Evolutionary conservation across 495 filamentous ascomycete genomes (phyloP), one percentile per base, ranked within the genome.

Genomic region (Aspergillus nidulans): DNA sequence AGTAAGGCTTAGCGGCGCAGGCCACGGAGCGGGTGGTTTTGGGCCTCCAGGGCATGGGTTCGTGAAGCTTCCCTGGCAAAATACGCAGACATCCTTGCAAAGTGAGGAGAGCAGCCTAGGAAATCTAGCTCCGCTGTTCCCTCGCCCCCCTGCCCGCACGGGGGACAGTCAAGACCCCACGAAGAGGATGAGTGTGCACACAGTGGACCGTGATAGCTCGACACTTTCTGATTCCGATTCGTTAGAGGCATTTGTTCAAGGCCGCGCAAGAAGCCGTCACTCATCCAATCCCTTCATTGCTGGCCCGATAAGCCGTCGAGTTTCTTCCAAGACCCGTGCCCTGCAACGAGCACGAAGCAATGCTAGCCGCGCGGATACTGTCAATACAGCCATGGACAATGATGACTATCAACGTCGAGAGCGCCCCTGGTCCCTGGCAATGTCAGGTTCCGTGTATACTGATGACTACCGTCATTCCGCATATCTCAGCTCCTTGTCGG

Each of bases 1-100:
- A 1, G 64, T 72, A 2, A 61, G 74, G 49, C 62, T 74, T 19
- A 76, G 74, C 52, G 77, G 76, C 18, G 71, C 76, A 24, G 76
- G 76, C 1, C 77, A 78, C 59, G 76, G 76, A 9, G 72, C 74
- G n/a, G 76, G 74, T 49, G 74, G 72, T 9, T 73, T 75, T 44
- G 77, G 77, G 16, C 76, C 75, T 36, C 69, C 69, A 3, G 73
- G 72, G 25, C 72, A 70, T 45, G 75, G 75, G 10, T 53, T 74
- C 5, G 74, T 78, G 6, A 66, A 72, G n/a, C 57, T 64, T 39
- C 79, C 77, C 18, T 80, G 76, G 77, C 75, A 77, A 46, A 77
- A 75, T 40, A 69, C 69, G 0, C 65, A 69, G 24, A 57, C 53
- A 2, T 73, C 72, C 2, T 58, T 74, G 7, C 64, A 68, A 43